A percentile compares a stretch with the other conserved stretches of the same genome.
Evolutionary conservation across 192 early-diverging fungal genomes (phyloP).

Genomic region (Spizellomyces punctatus): DNA sequence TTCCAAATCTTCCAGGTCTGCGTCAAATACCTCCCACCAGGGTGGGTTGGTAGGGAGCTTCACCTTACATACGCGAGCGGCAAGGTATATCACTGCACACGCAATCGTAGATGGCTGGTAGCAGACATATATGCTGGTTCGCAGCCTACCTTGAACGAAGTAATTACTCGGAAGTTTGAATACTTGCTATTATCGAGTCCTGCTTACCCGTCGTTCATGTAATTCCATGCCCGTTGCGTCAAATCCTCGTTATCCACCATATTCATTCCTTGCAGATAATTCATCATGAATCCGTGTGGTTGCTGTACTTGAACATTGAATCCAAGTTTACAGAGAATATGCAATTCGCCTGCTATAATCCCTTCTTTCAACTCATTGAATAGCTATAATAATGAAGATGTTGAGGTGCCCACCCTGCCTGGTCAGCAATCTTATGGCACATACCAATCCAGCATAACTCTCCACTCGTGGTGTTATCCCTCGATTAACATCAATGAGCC

Average conservation of each 20-base stretch:
- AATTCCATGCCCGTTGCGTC: constrained; percentile 91
- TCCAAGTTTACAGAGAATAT: constrained; percentile 82
- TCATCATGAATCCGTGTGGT: constrained; percentile 94
- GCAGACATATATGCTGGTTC: constrained; percentile 73
- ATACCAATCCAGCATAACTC: constrained; percentile 23
- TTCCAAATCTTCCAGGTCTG: constrained; percentile 63
- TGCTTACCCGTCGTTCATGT: constrained; percentile 83
- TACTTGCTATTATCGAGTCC: not conserved
- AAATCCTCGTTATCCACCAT: constrained; percentile 73
- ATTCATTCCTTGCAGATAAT: constrained; percentile 84
- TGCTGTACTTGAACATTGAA: constrained; percentile 97
- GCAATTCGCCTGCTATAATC: constrained; percentile 80
- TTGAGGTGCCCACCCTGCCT: no score
- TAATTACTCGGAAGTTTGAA: not conserved
- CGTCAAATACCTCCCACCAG: constrained; percentile 90
- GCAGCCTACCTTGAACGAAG: constrained; percentile 47
- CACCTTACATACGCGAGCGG: constrained; percentile 65
- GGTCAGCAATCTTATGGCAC: not conserved
- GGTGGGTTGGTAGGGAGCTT: constrained; percentile 72
- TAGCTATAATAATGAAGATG: constrained; percentile 19
- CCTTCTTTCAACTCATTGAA: constrained; percentile 83
- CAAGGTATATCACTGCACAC: constrained; percentile 82
- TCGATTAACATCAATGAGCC: constrained; percentile 22
- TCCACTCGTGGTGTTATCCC: constrained; percentile 8
- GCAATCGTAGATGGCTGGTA: constrained; percentile 86